phyloP scores from a whole-genome alignment of 2,329 filamentous ascomycete genomes.

The Talaromyces sp. region DNA sequence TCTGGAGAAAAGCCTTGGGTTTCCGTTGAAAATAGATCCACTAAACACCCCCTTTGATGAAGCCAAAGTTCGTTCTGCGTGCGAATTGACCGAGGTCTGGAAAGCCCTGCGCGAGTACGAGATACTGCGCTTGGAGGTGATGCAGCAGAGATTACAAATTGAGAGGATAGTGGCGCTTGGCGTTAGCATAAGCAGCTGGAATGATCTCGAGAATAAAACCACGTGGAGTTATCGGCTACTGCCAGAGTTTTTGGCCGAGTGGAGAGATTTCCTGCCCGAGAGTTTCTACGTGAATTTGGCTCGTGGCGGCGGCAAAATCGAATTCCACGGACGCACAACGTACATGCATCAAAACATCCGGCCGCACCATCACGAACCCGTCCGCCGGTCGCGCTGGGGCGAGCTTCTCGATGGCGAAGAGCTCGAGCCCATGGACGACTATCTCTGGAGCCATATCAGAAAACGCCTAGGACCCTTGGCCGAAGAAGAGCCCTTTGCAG shows the following conservation, averaged over 20 bases:
- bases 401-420: conserved; percentile 11
- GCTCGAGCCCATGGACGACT: conserved; percentile 22
- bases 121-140: conserved; percentile 22
- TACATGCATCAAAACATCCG: conserved; percentile 15
- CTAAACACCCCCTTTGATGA: conserved; percentile 18
- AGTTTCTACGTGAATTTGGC: conserved; percentile 29
- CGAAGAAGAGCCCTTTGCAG: conserved; percentile 11
- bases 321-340: conserved; percentile 25
- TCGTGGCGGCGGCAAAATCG: conserved; percentile 32
- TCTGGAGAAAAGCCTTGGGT: conserved; percentile 20
- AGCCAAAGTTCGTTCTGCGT: neutral
- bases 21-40: conserved; percentile 3
- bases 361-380: conserved; percentile 15
- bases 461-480: conserved; percentile 5
- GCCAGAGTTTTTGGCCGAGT: conserved; percentile 45
- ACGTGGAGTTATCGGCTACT: conserved; percentile 31
- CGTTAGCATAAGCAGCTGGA: conserved; percentile 17
- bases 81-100: conserved; percentile 3
- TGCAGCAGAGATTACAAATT: conserved; percentile 22
- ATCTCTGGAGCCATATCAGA: conserved; percentile 17
- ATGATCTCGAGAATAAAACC: conserved; percentile 11
- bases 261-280: conserved; percentile 42
- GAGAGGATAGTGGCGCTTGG: conserved; percentile 19
- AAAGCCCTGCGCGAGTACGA: conserved; percentile 28
- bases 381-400: conserved; percentile 14